Evolutionary conservation across 2,329 filamentous ascomycete species (phyloP).

Genomic region (Penicillium oxalicum): DNA sequence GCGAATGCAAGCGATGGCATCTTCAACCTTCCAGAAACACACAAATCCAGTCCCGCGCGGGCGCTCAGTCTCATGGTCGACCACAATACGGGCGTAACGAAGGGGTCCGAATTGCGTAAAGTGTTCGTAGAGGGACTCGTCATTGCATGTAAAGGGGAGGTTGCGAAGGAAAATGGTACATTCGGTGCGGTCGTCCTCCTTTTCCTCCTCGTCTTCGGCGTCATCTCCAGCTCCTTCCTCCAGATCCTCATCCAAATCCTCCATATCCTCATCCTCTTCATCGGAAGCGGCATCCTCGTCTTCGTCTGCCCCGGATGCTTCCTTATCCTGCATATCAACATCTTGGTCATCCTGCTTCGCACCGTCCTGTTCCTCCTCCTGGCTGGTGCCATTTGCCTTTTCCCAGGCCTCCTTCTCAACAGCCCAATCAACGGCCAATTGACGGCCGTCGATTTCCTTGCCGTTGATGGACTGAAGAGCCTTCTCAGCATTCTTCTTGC

Average conservation of each 20-base stretch:
- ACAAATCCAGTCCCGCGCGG: conserved; percentile 93
- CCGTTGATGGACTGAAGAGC: conserved; percentile 82
- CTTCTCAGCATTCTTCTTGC: conserved; percentile 83
- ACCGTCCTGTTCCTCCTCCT: conserved; percentile 17
- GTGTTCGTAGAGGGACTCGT: conserved; percentile 75
- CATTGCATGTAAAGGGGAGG: conserved; percentile 79
- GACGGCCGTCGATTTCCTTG: conserved; percentile 79
- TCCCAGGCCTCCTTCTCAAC: conserved; percentile 88
- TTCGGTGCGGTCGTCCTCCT: conserved; percentile 53
- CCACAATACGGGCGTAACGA: conserved; percentile 84
- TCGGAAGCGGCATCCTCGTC: conserved; percentile 1
- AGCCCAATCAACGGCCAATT: conserved; percentile 91
- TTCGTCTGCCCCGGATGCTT: conserved; percentile 37
- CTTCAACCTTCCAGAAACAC: conserved; percentile 73
- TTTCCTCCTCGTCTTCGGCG: conserved; percentile 41
- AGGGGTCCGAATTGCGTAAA: conserved; percentile 85
- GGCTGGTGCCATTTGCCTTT: conserved; percentile 49
- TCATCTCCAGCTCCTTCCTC: conserved; percentile 31
- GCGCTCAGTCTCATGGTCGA: conserved; percentile 77
- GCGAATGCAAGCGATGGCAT: conserved; percentile 70
- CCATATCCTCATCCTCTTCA: conserved; percentile 7
- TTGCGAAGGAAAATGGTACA: conserved; percentile 90
- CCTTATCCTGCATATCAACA: conserved; percentile 53
- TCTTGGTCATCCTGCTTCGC: conserved; percentile 30
- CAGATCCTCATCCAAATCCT: conserved; percentile 8